Base-by-base conservation (phyloP, 768 basidiomycete genomes). In the Phaeolepiota aurea region DNA sequence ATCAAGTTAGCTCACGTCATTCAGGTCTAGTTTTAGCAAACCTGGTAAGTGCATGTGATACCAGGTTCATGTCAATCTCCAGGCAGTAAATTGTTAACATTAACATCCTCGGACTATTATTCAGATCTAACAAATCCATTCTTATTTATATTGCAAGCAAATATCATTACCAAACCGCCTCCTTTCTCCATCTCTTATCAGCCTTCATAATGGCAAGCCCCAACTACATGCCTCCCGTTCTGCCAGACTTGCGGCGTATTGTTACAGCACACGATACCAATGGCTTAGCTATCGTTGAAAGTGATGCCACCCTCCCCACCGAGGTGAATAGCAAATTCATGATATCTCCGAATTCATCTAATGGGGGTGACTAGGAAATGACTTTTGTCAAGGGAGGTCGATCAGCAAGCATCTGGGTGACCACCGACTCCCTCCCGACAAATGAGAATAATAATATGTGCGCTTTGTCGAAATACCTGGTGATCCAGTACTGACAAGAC, bases 391-490 rank as follows among this genome's bases (percentile, higher is more conserved):
- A 49, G 28, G 69, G 66, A 12, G 62, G 54, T 10, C 62, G 54
- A 32, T 52, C 59, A 4, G 63, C 61, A 10, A 46, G 59, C 3
- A 58, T 76, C 20, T 80, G 77, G 77, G 59, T 62, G n/a, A 74
- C 71, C 3, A 55, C 56, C 3, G 65, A 70, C 38, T 58, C 66
- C 3, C 36, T 72, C 14, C 79, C 79, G 3, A 72, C 73, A 1
- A 64, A 66, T 13, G 75, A 80, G 45, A 79, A 75, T 48, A 78
- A 78, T 41, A 59, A 44, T 10, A 50, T 48, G 74, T 75, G 42
- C 13, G 44, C 47, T 34, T 22, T 1, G 21, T 39, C 7, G 3
- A 38, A 20, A 5, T 36, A 20, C 23, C 38, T 40, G 14, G 9
- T 9, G 33, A 19, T 19, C 16, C 15, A 19, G 9, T 35, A 19